Evolutionary conservation across 2,329 filamentous ascomycete species (phyloP).

Genomic region (Diaporthe ilicicola): DNA sequence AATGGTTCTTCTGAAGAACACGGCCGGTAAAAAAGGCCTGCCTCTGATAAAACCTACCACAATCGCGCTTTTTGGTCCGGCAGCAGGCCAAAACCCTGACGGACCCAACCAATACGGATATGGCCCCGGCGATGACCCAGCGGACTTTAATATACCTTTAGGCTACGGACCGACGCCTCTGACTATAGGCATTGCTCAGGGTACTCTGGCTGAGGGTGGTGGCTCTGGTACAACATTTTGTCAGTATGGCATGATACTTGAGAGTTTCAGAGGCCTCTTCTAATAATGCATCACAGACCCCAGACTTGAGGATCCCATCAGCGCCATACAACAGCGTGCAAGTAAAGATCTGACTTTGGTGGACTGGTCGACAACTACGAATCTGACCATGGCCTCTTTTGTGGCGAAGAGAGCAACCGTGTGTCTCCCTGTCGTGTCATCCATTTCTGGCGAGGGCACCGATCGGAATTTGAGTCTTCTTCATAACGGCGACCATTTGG

Average conservation of each 20-base stretch:
- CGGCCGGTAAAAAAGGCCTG: neutral
- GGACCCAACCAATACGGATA: neutral
- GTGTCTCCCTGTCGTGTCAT: neutral
- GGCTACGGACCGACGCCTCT: neutral
- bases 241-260: neutral
- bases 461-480: neutral
- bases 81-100: neutral
- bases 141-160: neutral
- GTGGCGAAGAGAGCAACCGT: neutral
- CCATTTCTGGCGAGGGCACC: neutral
- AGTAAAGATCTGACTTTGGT: neutral
- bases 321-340: neutral
- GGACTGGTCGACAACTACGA: neutral
- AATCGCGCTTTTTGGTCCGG: neutral
- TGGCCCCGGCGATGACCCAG: neutral
- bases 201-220: neutral
- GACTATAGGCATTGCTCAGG: neutral
- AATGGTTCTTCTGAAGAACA: neutral
- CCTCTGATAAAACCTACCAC: neutral
- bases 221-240: neutral
- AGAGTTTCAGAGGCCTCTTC: neutral
- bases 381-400: neutral
- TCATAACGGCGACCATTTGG: neutral
- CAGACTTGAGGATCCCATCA: neutral
- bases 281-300: neutral